Percentiles rank a stretch among this genome's conserved stretches.
Conservation (phyloP, 179 eudicot species). For the Camellia oleifera region DNA sequence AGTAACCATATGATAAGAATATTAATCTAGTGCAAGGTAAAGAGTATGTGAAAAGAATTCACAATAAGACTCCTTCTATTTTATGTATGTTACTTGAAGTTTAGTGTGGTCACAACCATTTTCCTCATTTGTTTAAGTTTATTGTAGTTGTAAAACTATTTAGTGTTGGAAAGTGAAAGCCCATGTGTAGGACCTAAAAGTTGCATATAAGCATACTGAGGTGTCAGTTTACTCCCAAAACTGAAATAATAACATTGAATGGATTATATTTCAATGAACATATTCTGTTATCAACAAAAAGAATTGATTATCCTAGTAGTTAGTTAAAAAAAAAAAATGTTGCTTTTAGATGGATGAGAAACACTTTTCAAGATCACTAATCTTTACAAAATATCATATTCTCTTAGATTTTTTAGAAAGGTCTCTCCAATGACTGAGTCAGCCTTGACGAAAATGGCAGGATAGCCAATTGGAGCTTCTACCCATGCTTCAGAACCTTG, state of each 20-base stretch:
- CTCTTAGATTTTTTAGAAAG: slow-evolving; percentile 56
- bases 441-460: slow-evolving; percentile 84
- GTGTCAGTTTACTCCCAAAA: slow-evolving; percentile 1
- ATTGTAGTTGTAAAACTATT: not conserved
- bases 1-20: not conserved
- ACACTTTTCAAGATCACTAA: not conserved
- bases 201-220: not conserved
- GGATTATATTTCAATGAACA: not conserved
- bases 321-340: not conserved
- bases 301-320: not conserved
- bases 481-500: slow-evolving; percentile 67
- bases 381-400: slow-evolving; percentile 36
- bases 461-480: slow-evolving; percentile 84
- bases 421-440: slow-evolving; percentile 66
- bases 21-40: not conserved
- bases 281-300: not conserved
- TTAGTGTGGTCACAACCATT: not conserved
- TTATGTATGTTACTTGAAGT: slow-evolving; percentile 3
- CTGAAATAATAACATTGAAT: not conserved
- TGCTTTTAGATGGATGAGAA: not conserved
- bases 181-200: not conserved
- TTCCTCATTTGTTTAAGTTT: not conserved
- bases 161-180: not conserved
- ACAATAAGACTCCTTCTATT: not conserved
- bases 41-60: not conserved